Conservation (phyloP, 257 asterid genomes). For the Capsicum pubescens region DNA sequence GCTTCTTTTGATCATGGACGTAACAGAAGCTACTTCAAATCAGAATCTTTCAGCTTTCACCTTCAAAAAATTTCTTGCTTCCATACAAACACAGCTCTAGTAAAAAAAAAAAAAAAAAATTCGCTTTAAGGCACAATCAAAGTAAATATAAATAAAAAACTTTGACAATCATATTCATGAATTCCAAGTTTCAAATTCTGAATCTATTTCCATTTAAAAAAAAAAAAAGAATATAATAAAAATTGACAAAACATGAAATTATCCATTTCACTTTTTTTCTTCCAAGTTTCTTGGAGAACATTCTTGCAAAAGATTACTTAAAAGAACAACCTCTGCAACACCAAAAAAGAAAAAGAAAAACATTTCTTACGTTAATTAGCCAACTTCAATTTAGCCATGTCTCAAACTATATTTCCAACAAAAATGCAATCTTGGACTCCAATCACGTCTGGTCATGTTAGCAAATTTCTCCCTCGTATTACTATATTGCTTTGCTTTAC, state of each 20-base stretch:
- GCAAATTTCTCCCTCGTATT: constrained; percentile 27
- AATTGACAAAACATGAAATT: background rate
- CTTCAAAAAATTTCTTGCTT: too few relatives aligned
- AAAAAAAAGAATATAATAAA: background rate
- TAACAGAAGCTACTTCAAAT: background rate
- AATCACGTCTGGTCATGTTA: constrained; percentile 43
- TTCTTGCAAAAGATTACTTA: constrained; percentile 36
- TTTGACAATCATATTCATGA: too few relatives aligned
- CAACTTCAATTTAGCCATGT: constrained; percentile 15
- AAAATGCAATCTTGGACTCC: constrained; percentile 32
- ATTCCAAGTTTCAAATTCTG: background rate
- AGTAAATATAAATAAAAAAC: too few relatives aligned
- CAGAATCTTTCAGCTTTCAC: background rate
- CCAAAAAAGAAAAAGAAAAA: background rate
- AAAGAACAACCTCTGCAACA: constrained; percentile 47
- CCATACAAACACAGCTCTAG: too few relatives aligned
- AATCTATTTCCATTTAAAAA: background rate
- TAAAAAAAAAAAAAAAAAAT: too few relatives aligned
- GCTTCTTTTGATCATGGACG: background rate
- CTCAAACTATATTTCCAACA: constrained; percentile 30
- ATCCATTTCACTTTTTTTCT: constrained; percentile 22
- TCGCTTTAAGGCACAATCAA: too few relatives aligned
- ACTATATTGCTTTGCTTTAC: constrained; percentile 17
- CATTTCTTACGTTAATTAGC: background rate
- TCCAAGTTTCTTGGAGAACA: constrained; percentile 44